Evolutionary conservation across 2,329 filamentous ascomycete species (phyloP), one percentile per base, ranked within the genome.

Genomic region (Ascocoryne sarcoides): DNA sequence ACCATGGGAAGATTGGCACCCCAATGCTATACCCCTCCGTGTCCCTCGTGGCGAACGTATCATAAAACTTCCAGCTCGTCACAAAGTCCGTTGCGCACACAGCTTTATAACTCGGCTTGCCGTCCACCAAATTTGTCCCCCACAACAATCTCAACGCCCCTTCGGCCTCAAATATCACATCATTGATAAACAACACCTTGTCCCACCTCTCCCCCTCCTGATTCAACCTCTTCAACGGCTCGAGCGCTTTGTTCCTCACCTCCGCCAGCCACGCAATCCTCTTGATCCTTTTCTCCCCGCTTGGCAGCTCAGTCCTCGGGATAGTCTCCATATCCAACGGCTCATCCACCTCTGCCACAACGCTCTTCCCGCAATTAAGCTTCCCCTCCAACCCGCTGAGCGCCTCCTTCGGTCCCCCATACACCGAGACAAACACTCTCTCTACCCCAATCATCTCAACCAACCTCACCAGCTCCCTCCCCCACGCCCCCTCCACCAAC

Each of bases 231-330:
- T 78, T 69, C 9, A 88, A 65, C 0, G 82, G 82, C 28, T 68
- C 65, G 17, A 88, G 61, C 0, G 81, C 82, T 33, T 75, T 72
- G 58, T 88, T 88, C 36, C 84, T 74, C 36, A 85, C 76, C 56
- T 82, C 76, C 10, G 84, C 80, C 15, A 88, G 66, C 59, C 81
- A 87, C 20, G 79, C 73, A 32, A 88, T 79, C n/a, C 84, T 73
- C 59, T 85, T 85, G 28, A 81, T 67, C n/a, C 77, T 72, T 30
- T 66, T 64, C 29, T 71, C 68, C 1, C 81, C 81, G 42, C 73
- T 75, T 2, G 80, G 78, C 26, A 84, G 64, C 2, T 66, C 71
- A 33, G 84, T 65, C 39, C 73, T 74, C 4, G 74, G 73, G 2
- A 86, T 65, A 1, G 62, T 60, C n/a, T 63, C 60, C 30, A 78